phyloP scores from a whole-genome alignment of 1,284 basidiomycete genomes.

The Porogramme epimiltina region DNA sequence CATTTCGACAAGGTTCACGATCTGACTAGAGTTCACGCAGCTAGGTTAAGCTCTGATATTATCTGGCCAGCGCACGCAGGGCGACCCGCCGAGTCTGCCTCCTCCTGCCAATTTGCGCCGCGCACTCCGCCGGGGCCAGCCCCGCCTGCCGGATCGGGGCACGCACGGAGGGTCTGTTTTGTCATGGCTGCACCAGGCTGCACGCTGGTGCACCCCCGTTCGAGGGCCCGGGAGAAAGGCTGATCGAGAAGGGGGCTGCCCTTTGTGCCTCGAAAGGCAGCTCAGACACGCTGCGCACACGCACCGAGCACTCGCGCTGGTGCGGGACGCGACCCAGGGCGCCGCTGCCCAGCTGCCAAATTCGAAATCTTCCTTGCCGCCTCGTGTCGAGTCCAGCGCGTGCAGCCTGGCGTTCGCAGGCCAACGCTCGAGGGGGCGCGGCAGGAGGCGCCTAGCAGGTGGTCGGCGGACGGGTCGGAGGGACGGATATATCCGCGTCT shows the following conservation, averaged over 20 bases:
- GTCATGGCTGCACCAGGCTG: conserved; percentile 25
- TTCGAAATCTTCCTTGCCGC: conserved; percentile 40
- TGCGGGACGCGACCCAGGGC: conserved; percentile 60
- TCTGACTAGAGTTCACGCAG: conserved; percentile 14
- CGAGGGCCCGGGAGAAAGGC: conserved; percentile 26
- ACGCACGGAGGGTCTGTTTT: conserved; percentile 23
- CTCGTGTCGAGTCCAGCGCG: conserved; percentile 35
- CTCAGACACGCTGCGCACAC: conserved; percentile 62
- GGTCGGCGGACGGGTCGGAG: neutral
- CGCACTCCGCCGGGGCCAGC: conserved; percentile 26
- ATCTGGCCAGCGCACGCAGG: conserved; percentile 23
- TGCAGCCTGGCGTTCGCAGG: too few relatives aligned
- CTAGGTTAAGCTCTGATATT: conserved; percentile 31
- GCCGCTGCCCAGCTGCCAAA: conserved; percentile 58
- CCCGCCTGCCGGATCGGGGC: conserved; percentile 30
- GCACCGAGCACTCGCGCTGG: conserved; percentile 65
- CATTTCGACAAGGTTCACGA: conserved; percentile 26
- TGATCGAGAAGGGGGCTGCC: conserved; percentile 33
- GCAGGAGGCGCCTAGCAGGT: neutral
- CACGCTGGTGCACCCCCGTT: conserved; percentile 15
- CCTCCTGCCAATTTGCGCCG: conserved; percentile 30
- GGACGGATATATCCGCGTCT: conserved; percentile 38
- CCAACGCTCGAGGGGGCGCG: neutral
- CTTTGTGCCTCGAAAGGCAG: conserved; percentile 58
- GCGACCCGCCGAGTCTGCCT: conserved; percentile 27